Evolutionary conservation across 129 eudicot species (phyloP).

Genomic region (Helianthus tuberosus): DNA sequence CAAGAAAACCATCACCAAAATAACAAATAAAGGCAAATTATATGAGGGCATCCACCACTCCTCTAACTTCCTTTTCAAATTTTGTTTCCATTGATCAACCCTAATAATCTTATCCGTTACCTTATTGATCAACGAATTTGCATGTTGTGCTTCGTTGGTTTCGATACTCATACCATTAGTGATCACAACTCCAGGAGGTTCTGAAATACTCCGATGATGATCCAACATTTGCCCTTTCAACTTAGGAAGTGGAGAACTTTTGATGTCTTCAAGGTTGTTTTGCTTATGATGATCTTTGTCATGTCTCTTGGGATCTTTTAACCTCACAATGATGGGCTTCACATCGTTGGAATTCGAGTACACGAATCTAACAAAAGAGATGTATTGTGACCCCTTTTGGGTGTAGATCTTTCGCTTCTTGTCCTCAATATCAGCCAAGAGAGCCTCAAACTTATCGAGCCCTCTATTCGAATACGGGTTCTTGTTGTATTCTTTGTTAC

Average conservation of each 20-base stretch:
- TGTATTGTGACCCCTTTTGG: conserved; percentile 48
- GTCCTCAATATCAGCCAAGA: conserved; percentile 51
- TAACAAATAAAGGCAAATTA: conserved; percentile 44
- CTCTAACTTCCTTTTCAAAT: conserved; percentile 39
- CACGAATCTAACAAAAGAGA: conserved; percentile 44
- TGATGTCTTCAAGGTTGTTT: conserved; percentile 22
- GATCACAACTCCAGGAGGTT: conserved; percentile 7
- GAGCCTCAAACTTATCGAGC: conserved; percentile 49
- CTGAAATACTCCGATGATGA: conserved; percentile 15
- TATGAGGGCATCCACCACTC: conserved; percentile 51
- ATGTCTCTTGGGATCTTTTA: conserved; percentile 27
- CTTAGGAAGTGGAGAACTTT: conserved; percentile 17
- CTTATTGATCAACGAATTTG: background rate
- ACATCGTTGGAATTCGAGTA: conserved; percentile 33
- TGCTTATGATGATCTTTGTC: conserved; percentile 20
- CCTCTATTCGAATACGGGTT: conserved; percentile 51
- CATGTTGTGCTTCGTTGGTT: background rate
- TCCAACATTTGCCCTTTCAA: conserved; percentile 19
- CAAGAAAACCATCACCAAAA: conserved; percentile 51
- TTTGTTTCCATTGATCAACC: conserved; percentile 28
- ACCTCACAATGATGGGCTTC: conserved; percentile 38
- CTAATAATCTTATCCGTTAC: conserved; percentile 4
- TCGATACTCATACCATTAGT: conserved; percentile 1
- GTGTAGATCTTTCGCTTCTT: conserved; percentile 49
- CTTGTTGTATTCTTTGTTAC: conserved; percentile 33